Percentiles rank a stretch among this genome's conserved stretches.
Evolutionary conservation across 768 basidiomycete genomes (phyloP).

Genomic region (Trametes cingulata): DNA sequence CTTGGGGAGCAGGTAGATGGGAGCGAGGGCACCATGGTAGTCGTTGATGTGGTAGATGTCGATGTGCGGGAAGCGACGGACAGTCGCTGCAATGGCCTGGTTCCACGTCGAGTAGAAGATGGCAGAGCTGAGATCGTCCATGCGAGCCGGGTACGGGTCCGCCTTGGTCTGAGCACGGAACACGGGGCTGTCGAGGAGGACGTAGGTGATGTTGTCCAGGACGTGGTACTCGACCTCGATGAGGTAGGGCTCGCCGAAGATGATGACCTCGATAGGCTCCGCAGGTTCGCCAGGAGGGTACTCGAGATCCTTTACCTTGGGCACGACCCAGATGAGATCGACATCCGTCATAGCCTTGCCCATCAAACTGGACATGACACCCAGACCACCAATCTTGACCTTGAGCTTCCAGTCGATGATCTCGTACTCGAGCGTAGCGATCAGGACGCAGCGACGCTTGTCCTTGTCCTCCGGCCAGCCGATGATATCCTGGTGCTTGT

Average conservation of each 20-base stretch:
- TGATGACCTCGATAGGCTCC: conserved; percentile 94
- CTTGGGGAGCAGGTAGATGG: conserved; percentile 90
- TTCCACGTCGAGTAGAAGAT: conserved; percentile 99
- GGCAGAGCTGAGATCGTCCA: conserved; percentile 95
- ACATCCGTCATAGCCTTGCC: conserved; percentile 98
- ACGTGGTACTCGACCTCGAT: conserved; percentile 95
- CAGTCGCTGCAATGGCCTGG: conserved; percentile 91
- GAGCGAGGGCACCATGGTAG: conserved; percentile 90
- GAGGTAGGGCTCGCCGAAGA: conserved; percentile 93
- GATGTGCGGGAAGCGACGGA: conserved; percentile 81
- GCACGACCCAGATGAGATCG: conserved; percentile 90
- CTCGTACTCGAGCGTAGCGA: conserved; percentile 93
- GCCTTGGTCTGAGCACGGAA: conserved; percentile 97
- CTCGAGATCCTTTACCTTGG: conserved; percentile 93
- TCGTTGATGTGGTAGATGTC: conserved; percentile 96
- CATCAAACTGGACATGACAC: conserved; percentile 98
- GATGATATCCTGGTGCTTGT: conserved; percentile 72
- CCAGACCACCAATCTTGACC: conserved; percentile 96
- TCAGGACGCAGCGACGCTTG: conserved; percentile 89
- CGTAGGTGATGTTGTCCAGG: conserved; percentile 93
- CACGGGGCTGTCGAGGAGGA: conserved; percentile 91
- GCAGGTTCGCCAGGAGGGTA: conserved; percentile 91
- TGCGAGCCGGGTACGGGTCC: conserved; percentile 94
- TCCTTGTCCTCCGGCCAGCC: conserved; percentile 96
- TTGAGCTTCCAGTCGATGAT: conserved; percentile 97